Base-by-base conservation (phyloP, 78 protist species). In the Dictyostelium purpureum region DNA sequence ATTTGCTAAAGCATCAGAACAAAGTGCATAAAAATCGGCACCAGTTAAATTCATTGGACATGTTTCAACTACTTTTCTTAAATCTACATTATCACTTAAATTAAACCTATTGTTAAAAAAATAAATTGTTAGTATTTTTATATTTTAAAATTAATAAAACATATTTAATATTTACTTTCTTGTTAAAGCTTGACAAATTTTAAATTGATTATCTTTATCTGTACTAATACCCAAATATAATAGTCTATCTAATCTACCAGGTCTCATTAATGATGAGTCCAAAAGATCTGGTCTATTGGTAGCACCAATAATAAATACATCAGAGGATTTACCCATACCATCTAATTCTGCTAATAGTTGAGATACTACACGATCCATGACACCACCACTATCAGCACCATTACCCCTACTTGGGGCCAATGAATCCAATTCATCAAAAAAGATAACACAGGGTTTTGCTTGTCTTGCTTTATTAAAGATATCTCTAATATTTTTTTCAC, bases 271-370 rank as follows among this genome's bases (percentile, higher is more conserved):
- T 1, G 99, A 98, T 7, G 97, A 89, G 59, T 99, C 99, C 24
- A 99, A 63, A 47, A 97, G 61, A 73, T 99, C 99, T 0, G 99
- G 99, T 16, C 99, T 79, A 49, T 99, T 99, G 54, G 99, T 99
- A 5, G 99, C 99, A 47, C 99, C 99, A 47, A 99, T 96, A 40
- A 99, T 97, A 26, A 98, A 96, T 10, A 99, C 98, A 6, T 83
- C 71, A 18, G 78, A 70, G 74, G 89, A 28, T 24, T 70, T 54
- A 54, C 49, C 63, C 79, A 97, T 78, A 26, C 97, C 96, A 77
- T 96, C 98, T n/a, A 98, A 56, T 67, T 97, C 98, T 0, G 98
- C 96, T 33, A 97, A 69, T 19, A 97, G 88, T 73, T 97, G 99
- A 94, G 97, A 96, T 0, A 94, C 97, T 10, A 95, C 95, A 31